A percentile compares a stretch with the other conserved stretches of the same genome.
phyloP scores from a whole-genome alignment of 73 alveolate species.

The Paramecium pentaurelia region DNA sequence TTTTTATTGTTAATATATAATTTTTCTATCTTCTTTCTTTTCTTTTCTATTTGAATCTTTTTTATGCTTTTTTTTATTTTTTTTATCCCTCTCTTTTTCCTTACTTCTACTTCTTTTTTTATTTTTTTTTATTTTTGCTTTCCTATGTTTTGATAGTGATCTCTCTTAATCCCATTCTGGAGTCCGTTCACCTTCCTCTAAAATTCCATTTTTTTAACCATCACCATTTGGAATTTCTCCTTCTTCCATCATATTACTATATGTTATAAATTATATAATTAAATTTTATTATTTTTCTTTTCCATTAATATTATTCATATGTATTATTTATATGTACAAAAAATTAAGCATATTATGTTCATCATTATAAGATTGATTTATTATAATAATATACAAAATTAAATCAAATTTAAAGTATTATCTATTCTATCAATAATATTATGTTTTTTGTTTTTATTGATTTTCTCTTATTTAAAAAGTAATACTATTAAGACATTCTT shows the following conservation, averaged over 20 bases:
- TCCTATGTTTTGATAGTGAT: not conserved
- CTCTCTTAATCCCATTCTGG: slow-evolving; percentile 43
- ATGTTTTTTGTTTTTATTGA: not conserved
- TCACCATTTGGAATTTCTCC: not conserved
- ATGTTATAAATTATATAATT: not conserved
- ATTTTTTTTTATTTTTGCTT: not conserved
- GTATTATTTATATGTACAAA: not conserved
- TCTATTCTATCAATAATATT: no score
- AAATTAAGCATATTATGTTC: no score
- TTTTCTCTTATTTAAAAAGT: not conserved
- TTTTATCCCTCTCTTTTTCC: not conserved
- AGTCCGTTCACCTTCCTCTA: not conserved
- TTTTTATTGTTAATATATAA: not conserved
- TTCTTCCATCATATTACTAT: not conserved
- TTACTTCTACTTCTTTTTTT: slow-evolving; percentile 25
- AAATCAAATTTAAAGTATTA: no score
- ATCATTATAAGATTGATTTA: no score
- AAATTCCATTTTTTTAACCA: not conserved
- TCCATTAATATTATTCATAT: not conserved
- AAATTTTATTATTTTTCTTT: not conserved
- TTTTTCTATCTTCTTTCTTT: not conserved
- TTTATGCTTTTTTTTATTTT: not conserved
- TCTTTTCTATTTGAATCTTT: not conserved
- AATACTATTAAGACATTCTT: not conserved
- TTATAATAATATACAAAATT: no score